A percentile compares a stretch with the other conserved stretches of the same genome.
These are phyloP conservation scores for Guadua angustifolia DNA, from an alignment of 176 grass and related monocot genomes.

Conservation along the genomic window DNA sequence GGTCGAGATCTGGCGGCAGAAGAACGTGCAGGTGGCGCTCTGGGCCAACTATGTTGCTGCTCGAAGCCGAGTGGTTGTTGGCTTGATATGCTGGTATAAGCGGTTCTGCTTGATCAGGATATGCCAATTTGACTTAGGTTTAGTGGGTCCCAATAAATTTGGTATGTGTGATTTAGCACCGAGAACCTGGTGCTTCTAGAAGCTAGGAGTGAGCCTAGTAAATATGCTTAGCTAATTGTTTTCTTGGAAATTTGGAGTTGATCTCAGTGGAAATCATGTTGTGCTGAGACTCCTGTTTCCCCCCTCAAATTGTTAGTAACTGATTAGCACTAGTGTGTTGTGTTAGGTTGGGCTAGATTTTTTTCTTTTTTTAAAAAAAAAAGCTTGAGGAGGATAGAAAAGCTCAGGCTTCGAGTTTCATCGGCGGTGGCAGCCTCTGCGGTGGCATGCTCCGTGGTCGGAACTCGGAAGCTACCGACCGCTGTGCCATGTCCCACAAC, in stretches of 20 bases:
- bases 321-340: not conserved
- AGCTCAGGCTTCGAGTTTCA: no score
- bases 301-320: not conserved
- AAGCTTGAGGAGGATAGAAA: no score
- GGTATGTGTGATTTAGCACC: not conserved
- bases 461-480: no score
- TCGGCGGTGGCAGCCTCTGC: no score
- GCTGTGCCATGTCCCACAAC: no score
- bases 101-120: not conserved
- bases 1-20: conserved; percentile 65
- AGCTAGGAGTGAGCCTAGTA: not conserved
- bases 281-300: not conserved
- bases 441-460: no score
- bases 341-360: no score
- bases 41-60: conserved; percentile 86
- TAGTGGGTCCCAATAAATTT: conserved; percentile 1
- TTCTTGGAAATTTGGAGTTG: not conserved
- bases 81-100: conserved; percentile 25
- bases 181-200: not conserved
- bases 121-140: not conserved
- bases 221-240: not conserved
- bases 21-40: conserved; percentile 89
- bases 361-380: no score
- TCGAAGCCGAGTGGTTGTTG: conserved; percentile 58
- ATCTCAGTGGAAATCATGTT: conserved; percentile 1